phyloP scores from a whole-genome alignment of 2,329 filamentous ascomycete genomes.

The Aspergillus sp. region DNA sequence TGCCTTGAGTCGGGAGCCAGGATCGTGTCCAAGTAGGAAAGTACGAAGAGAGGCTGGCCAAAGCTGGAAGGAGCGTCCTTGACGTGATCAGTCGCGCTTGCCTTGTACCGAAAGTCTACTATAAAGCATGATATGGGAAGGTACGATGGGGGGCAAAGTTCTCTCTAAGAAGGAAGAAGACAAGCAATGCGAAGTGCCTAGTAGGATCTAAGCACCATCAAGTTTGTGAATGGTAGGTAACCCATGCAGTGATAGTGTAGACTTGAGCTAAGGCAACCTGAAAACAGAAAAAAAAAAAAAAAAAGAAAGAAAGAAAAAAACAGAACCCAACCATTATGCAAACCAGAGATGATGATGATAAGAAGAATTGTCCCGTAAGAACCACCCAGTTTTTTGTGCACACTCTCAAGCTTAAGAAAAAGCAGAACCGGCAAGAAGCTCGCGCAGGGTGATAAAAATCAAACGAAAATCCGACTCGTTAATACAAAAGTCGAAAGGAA shows the following conservation, averaged over 20 bases:
- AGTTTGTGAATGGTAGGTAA: background rate
- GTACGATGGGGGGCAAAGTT: background rate
- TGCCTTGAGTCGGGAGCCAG: background rate
- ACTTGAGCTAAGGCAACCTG: conserved; percentile 8
- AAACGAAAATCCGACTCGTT: background rate
- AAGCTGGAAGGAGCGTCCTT: background rate
- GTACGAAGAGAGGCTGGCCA: background rate
- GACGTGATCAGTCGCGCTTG: background rate
- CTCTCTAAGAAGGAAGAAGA: background rate
- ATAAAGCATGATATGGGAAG: background rate
- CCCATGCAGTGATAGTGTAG: background rate
- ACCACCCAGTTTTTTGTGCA: conserved; percentile 9
- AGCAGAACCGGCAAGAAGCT: background rate
- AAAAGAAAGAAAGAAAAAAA: conserved; percentile 1
- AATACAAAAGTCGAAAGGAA: conserved; percentile 14
- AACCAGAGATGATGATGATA: conserved; percentile 16
- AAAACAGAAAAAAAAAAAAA: background rate
- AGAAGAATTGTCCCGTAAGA: conserved; percentile 1
- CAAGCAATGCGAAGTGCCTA: background rate
- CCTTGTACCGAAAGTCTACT: background rate
- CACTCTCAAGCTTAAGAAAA: conserved; percentile 1
- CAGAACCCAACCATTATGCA: conserved; percentile 22
- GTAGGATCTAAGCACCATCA: background rate
- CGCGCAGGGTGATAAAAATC: background rate
- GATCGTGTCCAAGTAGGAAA: background rate